Evolutionary conservation across 495 filamentous ascomycete genomes (phyloP).

Genomic region (Penicillium nucicola): DNA sequence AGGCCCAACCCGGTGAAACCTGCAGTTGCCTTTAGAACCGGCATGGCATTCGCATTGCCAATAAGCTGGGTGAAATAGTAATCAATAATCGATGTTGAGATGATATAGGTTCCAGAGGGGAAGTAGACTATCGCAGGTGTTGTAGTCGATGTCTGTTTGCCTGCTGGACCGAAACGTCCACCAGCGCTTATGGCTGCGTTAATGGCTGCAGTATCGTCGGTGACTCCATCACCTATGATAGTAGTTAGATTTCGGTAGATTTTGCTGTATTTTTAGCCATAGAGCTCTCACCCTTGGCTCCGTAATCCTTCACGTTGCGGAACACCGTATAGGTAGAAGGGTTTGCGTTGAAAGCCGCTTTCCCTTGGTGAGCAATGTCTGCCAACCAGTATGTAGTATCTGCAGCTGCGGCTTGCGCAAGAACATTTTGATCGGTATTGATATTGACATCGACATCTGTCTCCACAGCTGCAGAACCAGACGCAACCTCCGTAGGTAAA

Average conservation of each 20-base stretch:
- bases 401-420: slow-evolving; percentile 17
- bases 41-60: slow-evolving; percentile 61
- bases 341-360: slow-evolving; percentile 55
- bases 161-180: slow-evolving; percentile 48
- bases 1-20: slow-evolving; percentile 62
- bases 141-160: slow-evolving; percentile 46
- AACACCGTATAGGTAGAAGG: slow-evolving; percentile 59
- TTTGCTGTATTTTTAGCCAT: not conserved
- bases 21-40: slow-evolving; percentile 62
- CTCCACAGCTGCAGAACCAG: not conserved
- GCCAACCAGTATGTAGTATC: slow-evolving; percentile 62
- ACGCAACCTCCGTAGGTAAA: slow-evolving; percentile 10
- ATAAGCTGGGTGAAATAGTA: slow-evolving; percentile 67
- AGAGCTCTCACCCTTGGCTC: slow-evolving; percentile 46
- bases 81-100: slow-evolving; percentile 53
- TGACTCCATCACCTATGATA: slow-evolving; percentile 52
- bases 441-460: not conserved
- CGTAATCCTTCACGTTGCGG: slow-evolving; percentile 77
- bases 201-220: slow-evolving; percentile 64
- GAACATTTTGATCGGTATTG: slow-evolving; percentile 4
- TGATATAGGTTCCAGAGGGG: slow-evolving; percentile 60
- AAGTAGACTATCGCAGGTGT: slow-evolving; percentile 62
- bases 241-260: not conserved
- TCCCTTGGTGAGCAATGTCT: slow-evolving; percentile 61
- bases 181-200: slow-evolving; percentile 56